A percentile compares a stretch with the other conserved stretches of the same genome.
phyloP scores from a whole-genome alignment of 306 rosid species.

The Adenanthera pavonina region DNA sequence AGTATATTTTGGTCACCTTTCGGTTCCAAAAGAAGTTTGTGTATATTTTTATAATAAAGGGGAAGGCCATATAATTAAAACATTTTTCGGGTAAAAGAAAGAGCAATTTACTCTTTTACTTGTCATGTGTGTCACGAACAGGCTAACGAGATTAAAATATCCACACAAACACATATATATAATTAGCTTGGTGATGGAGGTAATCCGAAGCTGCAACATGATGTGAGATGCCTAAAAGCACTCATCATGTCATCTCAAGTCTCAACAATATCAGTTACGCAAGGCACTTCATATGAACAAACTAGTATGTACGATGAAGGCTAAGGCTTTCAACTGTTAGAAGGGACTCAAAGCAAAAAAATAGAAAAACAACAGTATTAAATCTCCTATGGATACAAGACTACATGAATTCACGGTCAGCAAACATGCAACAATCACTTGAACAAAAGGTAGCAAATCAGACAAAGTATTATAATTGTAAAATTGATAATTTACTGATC shows the following conservation, averaged over 20 bases:
- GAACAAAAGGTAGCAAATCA: constrained; percentile 36
- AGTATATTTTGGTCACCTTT: background rate
- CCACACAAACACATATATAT: constrained; percentile 11
- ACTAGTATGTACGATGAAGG: constrained; percentile 16
- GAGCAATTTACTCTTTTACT: background rate
- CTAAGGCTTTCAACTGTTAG: background rate
- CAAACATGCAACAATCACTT: constrained; percentile 9
- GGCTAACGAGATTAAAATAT: constrained; percentile 9
- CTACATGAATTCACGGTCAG: constrained; percentile 24
- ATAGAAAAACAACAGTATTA: constrained; percentile 6
- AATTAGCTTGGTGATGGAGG: constrained; percentile 10
- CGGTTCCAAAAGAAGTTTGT: background rate
- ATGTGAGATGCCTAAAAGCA: constrained; percentile 17
- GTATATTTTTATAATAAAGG: background rate
- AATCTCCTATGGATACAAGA: constrained; percentile 7
- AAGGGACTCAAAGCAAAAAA: constrained; percentile 30
- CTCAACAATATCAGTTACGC: constrained; percentile 8
- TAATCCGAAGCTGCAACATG: constrained; percentile 22
- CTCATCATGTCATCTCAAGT: constrained; percentile 7
- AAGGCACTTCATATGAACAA: constrained; percentile 19
- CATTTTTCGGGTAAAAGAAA: background rate
- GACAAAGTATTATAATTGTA: constrained; percentile 32
- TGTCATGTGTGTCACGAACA: background rate
- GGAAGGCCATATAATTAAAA: background rate
- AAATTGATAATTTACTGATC: constrained; percentile 30